Conservation (phyloP, 179 eudicot species). For the Gypsophila paniculata region DNA sequence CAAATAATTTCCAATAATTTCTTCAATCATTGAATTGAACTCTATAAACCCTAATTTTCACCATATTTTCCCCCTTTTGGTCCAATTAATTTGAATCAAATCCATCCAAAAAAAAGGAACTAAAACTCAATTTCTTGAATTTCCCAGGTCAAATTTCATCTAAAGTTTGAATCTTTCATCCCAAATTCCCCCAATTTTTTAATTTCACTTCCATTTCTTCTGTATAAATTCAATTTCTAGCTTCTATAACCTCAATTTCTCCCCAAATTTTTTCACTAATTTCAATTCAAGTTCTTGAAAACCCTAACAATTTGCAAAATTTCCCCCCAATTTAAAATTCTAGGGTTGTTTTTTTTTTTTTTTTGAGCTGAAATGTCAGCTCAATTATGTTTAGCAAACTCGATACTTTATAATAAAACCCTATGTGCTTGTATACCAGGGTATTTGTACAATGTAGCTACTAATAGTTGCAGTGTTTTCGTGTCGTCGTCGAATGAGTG, state of each 20-base stretch:
- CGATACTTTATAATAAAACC: slow-evolving; percentile 53
- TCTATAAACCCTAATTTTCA: no score
- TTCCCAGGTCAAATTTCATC: slow-evolving; percentile 23
- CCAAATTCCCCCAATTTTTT: background rate
- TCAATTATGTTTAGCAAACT: slow-evolving; percentile 40
- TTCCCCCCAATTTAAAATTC: background rate
- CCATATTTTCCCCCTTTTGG: background rate
- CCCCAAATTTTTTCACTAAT: no score
- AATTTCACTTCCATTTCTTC: no score
- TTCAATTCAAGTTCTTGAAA: no score
- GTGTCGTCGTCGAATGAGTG: slow-evolving; percentile 26
- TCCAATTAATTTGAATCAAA: background rate
- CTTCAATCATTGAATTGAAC: no score
- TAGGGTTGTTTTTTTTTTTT: background rate
- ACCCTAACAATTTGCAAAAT: no score
- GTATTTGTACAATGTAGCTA: slow-evolving; percentile 41
- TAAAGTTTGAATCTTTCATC: background rate
- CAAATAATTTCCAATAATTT: background rate
- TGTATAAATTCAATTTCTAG: background rate
- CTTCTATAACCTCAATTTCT: no score
- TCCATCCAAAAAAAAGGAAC: background rate
- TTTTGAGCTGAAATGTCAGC: slow-evolving; percentile 30
- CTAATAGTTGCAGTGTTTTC: slow-evolving; percentile 43
- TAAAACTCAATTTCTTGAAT: slow-evolving; percentile 10
- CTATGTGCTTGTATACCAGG: slow-evolving; percentile 82